Base-by-base conservation (phyloP, 2,329 filamentous ascomycete species). In the Fusarium buharicum region DNA sequence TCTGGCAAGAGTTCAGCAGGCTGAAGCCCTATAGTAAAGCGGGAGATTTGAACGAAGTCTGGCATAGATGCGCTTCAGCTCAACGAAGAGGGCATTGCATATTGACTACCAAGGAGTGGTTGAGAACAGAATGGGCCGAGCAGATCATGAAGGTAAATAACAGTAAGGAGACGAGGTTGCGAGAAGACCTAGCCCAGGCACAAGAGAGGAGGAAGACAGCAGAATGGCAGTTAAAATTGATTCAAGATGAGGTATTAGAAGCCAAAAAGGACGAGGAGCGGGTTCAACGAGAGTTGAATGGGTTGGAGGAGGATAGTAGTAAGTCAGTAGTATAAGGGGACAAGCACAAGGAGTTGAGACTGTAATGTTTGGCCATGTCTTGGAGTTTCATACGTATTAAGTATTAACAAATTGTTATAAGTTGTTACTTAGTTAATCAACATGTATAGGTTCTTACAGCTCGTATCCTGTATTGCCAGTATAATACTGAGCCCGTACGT, bases 1-100 rank as follows among this genome's bases (percentile, higher is more conserved):
- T 22, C 4, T 64, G 61, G 61, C 1, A 31, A 20, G 16, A 33
- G 34, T 62, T 57, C 33, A 62, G 55, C 18, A 1, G 14, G 1
- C 12, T 46, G 28, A 20, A 0, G 6, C 54, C 48, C 7, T 63
- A 59, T 30, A 4, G 3, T 0, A 6, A 30, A 0, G 2, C 6
- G 0, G 41, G 58, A 18, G 5, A 2, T 1, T n/a, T 62, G 17
- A 7, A n/a, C 2, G 1, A 24, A 0, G 6, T 6, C 13, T 62
- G 57, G 60, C 0, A 2, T 3, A 17, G 12, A 2, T 36, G 39
- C 16, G 4, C 20, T 10, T 4, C 6, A 2, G 6, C 10, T n/a
- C 20, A 41, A 8, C 8, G 1, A 18, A 7, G 27, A 1, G 3
- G 8, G 1, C 13, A 28, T 3, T 16, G 11, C 12, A 11, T 8